A percentile compares a stretch with the other conserved stretches of the same genome.
phyloP scores from a whole-genome alignment of 1,284 basidiomycete genomes.

The Abortiporus biennis region DNA sequence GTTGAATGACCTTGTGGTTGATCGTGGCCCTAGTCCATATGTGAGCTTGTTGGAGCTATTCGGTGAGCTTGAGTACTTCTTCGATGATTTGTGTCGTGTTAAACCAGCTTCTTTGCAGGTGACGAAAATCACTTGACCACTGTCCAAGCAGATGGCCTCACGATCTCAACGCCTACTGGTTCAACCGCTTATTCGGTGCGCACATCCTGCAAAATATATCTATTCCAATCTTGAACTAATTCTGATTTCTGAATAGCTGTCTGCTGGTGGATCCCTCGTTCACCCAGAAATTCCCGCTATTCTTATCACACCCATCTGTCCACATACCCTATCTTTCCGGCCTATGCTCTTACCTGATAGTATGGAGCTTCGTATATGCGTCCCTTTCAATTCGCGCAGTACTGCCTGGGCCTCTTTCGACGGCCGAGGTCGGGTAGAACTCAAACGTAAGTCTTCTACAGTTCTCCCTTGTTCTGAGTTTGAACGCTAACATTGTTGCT shows the following conservation, averaged over 20 bases:
- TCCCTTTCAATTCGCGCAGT: conserved; percentile 96
- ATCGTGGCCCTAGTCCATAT: conserved; percentile 96
- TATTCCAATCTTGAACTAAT: conserved; percentile 3
- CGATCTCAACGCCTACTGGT: conserved; percentile 94
- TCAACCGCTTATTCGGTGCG: conserved; percentile 95
- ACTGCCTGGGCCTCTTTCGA: conserved; percentile 99
- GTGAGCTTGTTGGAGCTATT: conserved; percentile 96
- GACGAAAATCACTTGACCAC: conserved; percentile 99
- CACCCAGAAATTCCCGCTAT: conserved; percentile 98
- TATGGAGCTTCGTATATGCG: conserved; percentile 97
- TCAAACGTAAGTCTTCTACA: conserved; percentile 71
- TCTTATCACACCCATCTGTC: conserved; percentile 96
- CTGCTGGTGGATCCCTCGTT: conserved; percentile 95
- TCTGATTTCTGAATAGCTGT: conserved; percentile 50
- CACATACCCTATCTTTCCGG: conserved; percentile 97
- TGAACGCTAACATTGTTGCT: conserved; percentile 4
- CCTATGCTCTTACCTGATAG: conserved; percentile 98
- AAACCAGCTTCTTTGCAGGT: conserved; percentile 42
- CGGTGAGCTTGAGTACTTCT: conserved; percentile 47
- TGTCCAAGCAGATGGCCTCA: conserved; percentile 96
- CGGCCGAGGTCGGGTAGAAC: conserved; percentile 92
- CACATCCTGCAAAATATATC: conserved; percentile 10
- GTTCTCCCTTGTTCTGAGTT: not conserved
- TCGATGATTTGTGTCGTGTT: not conserved
- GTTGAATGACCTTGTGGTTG: conserved; percentile 96